phyloP scores from a whole-genome alignment of 148 eudicot species.

The Silene conica region DNA sequence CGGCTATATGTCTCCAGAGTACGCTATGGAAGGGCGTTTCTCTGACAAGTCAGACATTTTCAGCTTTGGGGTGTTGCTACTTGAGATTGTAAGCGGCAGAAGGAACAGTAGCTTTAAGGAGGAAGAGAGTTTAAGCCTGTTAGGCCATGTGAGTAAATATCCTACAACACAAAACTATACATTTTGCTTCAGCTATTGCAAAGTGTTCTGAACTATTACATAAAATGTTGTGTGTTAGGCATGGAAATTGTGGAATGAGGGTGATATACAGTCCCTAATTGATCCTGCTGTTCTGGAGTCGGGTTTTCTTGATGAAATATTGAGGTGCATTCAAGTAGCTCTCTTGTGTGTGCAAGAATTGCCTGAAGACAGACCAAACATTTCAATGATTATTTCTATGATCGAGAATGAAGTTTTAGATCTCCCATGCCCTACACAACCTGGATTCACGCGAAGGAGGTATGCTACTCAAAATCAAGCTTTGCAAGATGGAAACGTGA shows the following conservation, averaged over 20 bases:
- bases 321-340: neutral
- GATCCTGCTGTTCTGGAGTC: constrained; percentile 1
- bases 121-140: constrained; percentile 21
- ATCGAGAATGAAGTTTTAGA: neutral
- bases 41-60: constrained; percentile 38
- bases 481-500: neutral
- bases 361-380: neutral
- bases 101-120: constrained; percentile 23
- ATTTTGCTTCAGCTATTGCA: neutral
- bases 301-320: neutral
- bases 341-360: neutral
- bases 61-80: constrained; percentile 36
- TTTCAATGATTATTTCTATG: neutral
- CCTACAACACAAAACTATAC: neutral
- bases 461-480: neutral
- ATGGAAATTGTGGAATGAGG: constrained; percentile 31
- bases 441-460: neutral
- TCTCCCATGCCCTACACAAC: neutral
- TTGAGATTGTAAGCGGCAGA: constrained; percentile 37
- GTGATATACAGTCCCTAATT: neutral
- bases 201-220: neutral
- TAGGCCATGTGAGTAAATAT: constrained; percentile 22
- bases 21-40: constrained; percentile 34
- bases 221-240: constrained; percentile 13
- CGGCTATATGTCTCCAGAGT: constrained; percentile 36